Conservation (phyloP, 208 protist species). For the Porcisia deanei region DNA sequence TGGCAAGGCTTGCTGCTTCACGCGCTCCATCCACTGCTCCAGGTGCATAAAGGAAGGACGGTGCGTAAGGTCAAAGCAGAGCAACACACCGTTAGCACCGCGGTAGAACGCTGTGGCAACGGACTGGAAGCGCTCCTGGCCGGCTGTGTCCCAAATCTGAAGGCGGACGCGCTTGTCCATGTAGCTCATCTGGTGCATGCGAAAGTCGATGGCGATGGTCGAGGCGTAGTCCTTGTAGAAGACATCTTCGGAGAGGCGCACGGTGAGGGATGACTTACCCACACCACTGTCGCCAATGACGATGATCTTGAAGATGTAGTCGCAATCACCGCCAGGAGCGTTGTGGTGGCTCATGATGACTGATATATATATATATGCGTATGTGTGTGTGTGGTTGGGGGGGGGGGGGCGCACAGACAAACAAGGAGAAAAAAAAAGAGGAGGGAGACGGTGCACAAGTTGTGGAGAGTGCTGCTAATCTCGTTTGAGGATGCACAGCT, state of each 20-base stretch:
- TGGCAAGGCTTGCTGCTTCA: constrained; percentile 90
- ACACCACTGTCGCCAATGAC: constrained; percentile 93
- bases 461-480: no score
- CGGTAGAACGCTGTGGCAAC: constrained; percentile 94
- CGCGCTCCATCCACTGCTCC: constrained; percentile 98
- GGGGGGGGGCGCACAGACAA: not conserved
- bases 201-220: constrained; percentile 92
- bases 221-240: constrained; percentile 91
- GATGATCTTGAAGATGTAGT: constrained; percentile 97
- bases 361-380: no score
- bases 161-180: constrained; percentile 91
- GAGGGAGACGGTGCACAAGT: not conserved
- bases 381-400: not conserved
- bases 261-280: constrained; percentile 90
- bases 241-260: constrained; percentile 92
- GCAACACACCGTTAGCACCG: constrained; percentile 92
- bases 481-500: not conserved
- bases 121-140: constrained; percentile 92
- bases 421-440: not conserved
- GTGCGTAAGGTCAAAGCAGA: constrained; percentile 98
- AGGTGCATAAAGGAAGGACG: constrained; percentile 95
- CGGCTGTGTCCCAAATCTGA: constrained; percentile 93
- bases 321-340: constrained; percentile 82
- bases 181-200: constrained; percentile 91
- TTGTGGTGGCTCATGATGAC: constrained; percentile 23